phyloP scores from a whole-genome alignment of 108 stramenopile genomes.

The Conticribra guillardii region DNA sequence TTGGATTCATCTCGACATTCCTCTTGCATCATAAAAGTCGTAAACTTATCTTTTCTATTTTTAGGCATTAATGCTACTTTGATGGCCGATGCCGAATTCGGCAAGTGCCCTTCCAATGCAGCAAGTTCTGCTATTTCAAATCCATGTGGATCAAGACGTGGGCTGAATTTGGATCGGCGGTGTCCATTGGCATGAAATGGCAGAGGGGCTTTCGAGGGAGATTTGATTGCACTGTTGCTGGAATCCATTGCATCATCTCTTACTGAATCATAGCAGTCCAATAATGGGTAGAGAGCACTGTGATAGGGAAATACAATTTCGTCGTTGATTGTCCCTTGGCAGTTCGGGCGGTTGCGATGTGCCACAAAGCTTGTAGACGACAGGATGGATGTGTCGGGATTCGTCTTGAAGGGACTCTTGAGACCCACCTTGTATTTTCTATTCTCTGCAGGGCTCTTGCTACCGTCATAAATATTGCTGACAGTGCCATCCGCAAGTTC shows the following conservation, averaged over 20 bases:
- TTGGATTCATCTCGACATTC: constrained; percentile 5
- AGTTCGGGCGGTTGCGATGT: constrained; percentile 48
- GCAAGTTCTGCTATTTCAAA: constrained; percentile 32
- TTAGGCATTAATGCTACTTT: constrained; percentile 31
- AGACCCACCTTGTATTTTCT: background rate
- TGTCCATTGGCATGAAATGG: constrained; percentile 22
- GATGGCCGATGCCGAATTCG: constrained; percentile 48
- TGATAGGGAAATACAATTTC: constrained; percentile 58
- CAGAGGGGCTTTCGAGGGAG: constrained; percentile 34
- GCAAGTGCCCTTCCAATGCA: constrained; percentile 29
- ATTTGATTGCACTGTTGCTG: background rate
- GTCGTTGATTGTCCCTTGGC: constrained; percentile 34
- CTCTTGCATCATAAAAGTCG: background rate
- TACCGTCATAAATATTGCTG: too few relatives aligned
- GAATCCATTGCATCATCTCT: background rate
- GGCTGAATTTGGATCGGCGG: constrained; percentile 28
- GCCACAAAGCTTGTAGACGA: constrained; percentile 2
- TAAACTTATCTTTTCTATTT: constrained; percentile 25
- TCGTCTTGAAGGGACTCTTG: background rate
- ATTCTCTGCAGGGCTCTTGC: background rate
- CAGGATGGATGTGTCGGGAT: background rate
- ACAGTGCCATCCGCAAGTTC: background rate
- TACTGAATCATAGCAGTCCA: constrained; percentile 58
- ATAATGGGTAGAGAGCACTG: constrained; percentile 44
- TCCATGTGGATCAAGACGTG: constrained; percentile 29